These are phyloP conservation scores for Cercophora newfieldiana DNA, from an alignment of 495 filamentous ascomycete species.

Conservation along the genomic window DNA sequence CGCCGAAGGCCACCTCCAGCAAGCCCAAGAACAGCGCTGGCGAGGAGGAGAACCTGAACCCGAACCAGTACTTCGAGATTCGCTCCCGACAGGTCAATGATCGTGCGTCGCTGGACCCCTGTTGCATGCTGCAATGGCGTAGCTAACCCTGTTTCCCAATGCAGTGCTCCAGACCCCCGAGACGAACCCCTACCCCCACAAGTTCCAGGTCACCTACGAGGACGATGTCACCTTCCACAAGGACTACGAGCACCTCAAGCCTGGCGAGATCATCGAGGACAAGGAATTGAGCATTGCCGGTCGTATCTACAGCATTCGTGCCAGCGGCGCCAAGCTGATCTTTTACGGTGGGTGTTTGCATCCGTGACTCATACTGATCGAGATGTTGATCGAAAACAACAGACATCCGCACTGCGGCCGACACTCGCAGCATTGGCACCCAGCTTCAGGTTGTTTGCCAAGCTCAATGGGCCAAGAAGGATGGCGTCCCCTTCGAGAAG, in stretches of 20 bases:
- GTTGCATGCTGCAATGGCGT: neutral
- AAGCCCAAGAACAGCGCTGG: conserved; percentile 63
- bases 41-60: conserved; percentile 62
- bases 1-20: conserved; percentile 61
- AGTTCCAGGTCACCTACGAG: conserved; percentile 80
- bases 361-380: neutral
- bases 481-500: conserved; percentile 66
- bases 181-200: conserved; percentile 94
- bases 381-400: neutral
- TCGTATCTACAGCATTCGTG: conserved; percentile 85
- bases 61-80: conserved; percentile 97
- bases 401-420: conserved; percentile 67
- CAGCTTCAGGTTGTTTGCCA: conserved; percentile 92
- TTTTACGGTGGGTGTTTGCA: conserved; percentile 66
- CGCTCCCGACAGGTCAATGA: conserved; percentile 82
- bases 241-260: conserved; percentile 73
- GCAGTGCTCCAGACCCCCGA: conserved; percentile 68
- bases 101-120: conserved; percentile 31
- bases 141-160: conserved; percentile 10
- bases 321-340: conserved; percentile 77
- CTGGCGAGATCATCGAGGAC: conserved; percentile 77
- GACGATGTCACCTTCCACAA: conserved; percentile 72
- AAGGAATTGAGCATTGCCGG: conserved; percentile 72
- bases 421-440: conserved; percentile 55
- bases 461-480: conserved; percentile 64